A percentile compares a stretch with the other conserved stretches of the same genome.
These are phyloP conservation scores for Alternaria postmessia DNA, from an alignment of 2,329 filamentous ascomycete species.

Conservation along the genomic window DNA sequence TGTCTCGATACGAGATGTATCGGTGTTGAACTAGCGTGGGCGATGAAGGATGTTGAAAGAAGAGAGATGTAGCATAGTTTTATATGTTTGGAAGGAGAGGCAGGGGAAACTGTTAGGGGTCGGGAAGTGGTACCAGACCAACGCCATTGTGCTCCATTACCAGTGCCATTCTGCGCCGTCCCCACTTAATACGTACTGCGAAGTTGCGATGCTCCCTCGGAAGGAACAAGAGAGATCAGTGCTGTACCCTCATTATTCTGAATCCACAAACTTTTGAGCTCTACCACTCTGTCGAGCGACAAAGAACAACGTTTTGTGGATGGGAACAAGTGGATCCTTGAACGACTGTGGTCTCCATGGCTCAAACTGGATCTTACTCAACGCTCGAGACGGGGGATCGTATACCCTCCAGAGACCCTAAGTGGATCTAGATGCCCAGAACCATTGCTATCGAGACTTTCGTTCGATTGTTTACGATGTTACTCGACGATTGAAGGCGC, in stretches of 20 bases:
- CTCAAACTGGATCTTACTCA: not conserved
- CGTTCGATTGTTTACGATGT: not conserved
- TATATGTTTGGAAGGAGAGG: not conserved
- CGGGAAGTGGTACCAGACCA: not conserved
- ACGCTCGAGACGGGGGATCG: not conserved
- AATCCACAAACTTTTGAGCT: not conserved
- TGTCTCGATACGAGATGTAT: not conserved
- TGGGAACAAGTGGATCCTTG: not conserved
- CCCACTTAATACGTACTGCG: not conserved
- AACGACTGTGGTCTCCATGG: not conserved
- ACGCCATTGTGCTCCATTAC: not conserved
- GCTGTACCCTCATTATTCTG: not conserved
- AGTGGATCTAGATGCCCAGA: not conserved
- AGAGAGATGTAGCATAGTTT: not conserved
- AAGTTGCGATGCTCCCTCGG: not conserved
- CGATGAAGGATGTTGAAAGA: not conserved
- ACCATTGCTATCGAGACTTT: not conserved
- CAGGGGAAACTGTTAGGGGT: not conserved
- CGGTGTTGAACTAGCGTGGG: not conserved
- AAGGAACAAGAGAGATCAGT: not conserved
- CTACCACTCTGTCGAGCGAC: not conserved
- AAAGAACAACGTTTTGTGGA: not conserved
- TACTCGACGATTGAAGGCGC: not conserved
- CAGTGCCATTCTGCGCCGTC: not conserved
- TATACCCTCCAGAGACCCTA: not conserved